Percentiles rank a stretch among this genome's conserved stretches.
Conservation (phyloP, 2,329 filamentous ascomycete species). For the Neofusicoccum laricinum region DNA sequence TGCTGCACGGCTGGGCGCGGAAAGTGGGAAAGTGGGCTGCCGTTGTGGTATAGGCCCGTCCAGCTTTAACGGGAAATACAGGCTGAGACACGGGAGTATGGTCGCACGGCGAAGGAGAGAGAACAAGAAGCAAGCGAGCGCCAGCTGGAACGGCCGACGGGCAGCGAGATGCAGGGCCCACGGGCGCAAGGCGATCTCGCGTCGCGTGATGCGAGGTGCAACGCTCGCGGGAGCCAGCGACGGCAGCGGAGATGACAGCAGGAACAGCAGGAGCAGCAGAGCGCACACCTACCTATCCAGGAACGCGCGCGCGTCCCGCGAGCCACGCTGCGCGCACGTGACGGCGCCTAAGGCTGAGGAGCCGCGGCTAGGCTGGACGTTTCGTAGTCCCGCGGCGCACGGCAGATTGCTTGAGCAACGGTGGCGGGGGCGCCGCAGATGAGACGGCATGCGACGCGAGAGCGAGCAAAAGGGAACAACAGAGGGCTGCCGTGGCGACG, state of each 20-base stretch:
- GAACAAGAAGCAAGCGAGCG: not conserved
- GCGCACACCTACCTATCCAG: not conserved
- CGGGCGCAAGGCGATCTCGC: not conserved
- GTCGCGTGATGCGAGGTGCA: conserved; percentile 7
- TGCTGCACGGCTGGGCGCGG: not conserved
- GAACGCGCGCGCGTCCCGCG: not conserved
- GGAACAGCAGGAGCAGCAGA: not conserved
- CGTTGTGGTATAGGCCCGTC: not conserved
- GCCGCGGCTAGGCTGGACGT: conserved; percentile 4
- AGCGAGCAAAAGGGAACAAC: not conserved
- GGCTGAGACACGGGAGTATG: not conserved
- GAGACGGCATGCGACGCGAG: not conserved
- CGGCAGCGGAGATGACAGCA: not conserved
- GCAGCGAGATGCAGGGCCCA: not conserved
- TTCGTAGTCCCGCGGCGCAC: not conserved
- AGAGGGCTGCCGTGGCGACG: not conserved
- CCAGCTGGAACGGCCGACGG: not conserved
- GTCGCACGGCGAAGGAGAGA: not conserved
- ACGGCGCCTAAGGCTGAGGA: not conserved
- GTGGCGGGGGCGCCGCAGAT: not conserved
- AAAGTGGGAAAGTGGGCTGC: not conserved
- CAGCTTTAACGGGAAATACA: not conserved
- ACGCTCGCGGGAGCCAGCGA: not conserved
- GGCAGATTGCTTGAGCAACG: conserved; percentile 7
- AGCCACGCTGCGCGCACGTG: not conserved